Evolutionary conservation across 768 basidiomycete species (phyloP).

Genomic region (Galerina marginata): DNA sequence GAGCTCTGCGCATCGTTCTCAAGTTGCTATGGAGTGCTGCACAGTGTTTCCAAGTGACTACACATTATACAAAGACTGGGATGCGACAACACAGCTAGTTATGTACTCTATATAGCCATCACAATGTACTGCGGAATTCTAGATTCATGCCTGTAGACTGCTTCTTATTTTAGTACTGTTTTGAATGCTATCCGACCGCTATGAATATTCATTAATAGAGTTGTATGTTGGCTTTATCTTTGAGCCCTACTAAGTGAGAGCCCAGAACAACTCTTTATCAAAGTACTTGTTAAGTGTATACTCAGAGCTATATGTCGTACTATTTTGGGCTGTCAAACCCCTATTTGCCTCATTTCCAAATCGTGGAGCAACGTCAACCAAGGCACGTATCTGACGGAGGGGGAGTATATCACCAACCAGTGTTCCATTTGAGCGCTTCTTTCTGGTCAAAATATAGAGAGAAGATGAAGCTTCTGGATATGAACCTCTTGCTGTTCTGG

Average conservation of each 20-base stretch:
- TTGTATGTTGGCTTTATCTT: too few relatives aligned
- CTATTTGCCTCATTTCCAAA: slow-evolving; percentile 30
- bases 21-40: too few relatives aligned
- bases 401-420: slow-evolving; percentile 33
- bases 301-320: slow-evolving; percentile 22
- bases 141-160: too few relatives aligned
- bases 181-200: too few relatives aligned
- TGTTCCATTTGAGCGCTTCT: slow-evolving; percentile 15
- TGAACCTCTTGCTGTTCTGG: slow-evolving; percentile 8
- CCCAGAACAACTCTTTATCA: slow-evolving; percentile 33
- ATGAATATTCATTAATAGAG: too few relatives aligned
- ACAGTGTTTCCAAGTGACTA: too few relatives aligned
- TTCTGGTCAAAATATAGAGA: slow-evolving; percentile 28
- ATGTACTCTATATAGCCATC: neutral
- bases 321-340: slow-evolving; percentile 27
- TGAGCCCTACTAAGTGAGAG: neutral
- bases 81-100: neutral
- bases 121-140: too few relatives aligned
- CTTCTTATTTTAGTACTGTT: too few relatives aligned
- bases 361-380: slow-evolving; percentile 31
- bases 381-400: slow-evolving; percentile 22
- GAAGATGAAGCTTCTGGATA: slow-evolving; percentile 28
- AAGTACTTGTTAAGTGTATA: slow-evolving; percentile 40
- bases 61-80: too few relatives aligned
- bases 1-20: too few relatives aligned